Conservation (phyloP, 371 early-diverging fungal species). For the Zychaea mexicana region DNA sequence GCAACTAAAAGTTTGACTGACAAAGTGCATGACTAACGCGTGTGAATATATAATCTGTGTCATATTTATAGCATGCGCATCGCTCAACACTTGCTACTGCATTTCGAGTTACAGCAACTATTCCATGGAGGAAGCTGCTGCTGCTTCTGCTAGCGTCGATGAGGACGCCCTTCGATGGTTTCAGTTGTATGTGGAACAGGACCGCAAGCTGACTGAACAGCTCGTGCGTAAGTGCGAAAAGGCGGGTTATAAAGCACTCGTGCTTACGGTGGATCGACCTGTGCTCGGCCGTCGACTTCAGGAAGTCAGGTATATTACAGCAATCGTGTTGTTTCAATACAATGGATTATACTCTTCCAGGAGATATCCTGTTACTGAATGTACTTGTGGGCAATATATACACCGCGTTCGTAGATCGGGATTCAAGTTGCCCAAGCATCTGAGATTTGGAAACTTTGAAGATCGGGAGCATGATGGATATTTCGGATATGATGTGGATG, state of each 20-base stretch:
- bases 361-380: too few relatives aligned
- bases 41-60: neutral
- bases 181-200: slow-evolving; percentile 75
- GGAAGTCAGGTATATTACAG: slow-evolving; percentile 18
- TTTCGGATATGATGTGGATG: slow-evolving; percentile 20
- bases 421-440: slow-evolving; percentile 46
- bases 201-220: slow-evolving; percentile 53
- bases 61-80: slow-evolving; percentile 27
- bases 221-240: slow-evolving; percentile 63
- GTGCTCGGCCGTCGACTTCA: slow-evolving; percentile 63
- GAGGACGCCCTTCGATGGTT: slow-evolving; percentile 62
- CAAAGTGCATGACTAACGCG: neutral
- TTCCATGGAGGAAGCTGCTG: slow-evolving; percentile 56
- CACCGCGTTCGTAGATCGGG: too few relatives aligned
- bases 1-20: too few relatives aligned
- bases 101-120: slow-evolving; percentile 55
- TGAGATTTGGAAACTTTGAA: slow-evolving; percentile 10
- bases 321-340: too few relatives aligned
- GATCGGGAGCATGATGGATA: slow-evolving; percentile 17
- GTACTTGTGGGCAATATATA: too few relatives aligned
- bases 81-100: slow-evolving; percentile 40
- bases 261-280: slow-evolving; percentile 79
- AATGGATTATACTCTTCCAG: too few relatives aligned
- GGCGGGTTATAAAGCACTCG: slow-evolving; percentile 66
- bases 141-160: slow-evolving; percentile 19